Conservation (phyloP, 2,329 filamentous ascomycete genomes). For the Meredithiella fracta region DNA sequence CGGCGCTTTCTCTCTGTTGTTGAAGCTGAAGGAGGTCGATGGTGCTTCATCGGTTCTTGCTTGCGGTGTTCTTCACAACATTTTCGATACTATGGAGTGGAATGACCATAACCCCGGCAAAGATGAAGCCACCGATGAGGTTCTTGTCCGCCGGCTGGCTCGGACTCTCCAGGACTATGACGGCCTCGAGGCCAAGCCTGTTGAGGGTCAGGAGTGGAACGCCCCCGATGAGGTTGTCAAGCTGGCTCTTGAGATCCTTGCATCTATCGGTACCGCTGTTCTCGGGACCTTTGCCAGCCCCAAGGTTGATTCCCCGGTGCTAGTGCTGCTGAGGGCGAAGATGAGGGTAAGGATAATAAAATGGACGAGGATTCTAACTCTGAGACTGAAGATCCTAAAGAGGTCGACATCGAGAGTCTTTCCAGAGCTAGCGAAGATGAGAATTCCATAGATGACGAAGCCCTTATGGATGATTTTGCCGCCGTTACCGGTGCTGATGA, state of each 20-base stretch:
- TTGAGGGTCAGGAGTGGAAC: slow-evolving; percentile 19
- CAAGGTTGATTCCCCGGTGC: not conserved
- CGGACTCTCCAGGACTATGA: slow-evolving; percentile 22
- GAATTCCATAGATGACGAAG: slow-evolving; percentile 40
- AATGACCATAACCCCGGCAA: slow-evolving; percentile 33
- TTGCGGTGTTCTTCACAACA: slow-evolving; percentile 45
- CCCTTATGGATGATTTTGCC: slow-evolving; percentile 48
- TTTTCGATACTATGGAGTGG: slow-evolving; percentile 39
- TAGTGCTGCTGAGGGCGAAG: slow-evolving; percentile 19
- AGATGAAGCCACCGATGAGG: slow-evolving; percentile 33
- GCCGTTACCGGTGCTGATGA: slow-evolving; percentile 36
- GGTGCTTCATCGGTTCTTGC: slow-evolving; percentile 37
- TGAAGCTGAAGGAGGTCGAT: slow-evolving; percentile 30
- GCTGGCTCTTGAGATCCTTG: slow-evolving; percentile 44
- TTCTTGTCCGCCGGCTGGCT: slow-evolving; percentile 30
- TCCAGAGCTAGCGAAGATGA: slow-evolving; percentile 24
- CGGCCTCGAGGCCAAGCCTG: slow-evolving; percentile 8
- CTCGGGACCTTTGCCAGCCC: slow-evolving; percentile 29
- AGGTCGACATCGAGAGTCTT: slow-evolving; percentile 21
- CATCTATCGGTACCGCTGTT: slow-evolving; percentile 45
- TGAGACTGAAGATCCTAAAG: slow-evolving; percentile 22
- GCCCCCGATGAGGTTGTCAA: slow-evolving; percentile 31
- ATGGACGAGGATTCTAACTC: slow-evolving; percentile 21
- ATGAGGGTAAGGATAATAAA: slow-evolving; percentile 20
- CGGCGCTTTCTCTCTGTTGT: slow-evolving; percentile 33